These are phyloP conservation scores for Aspergillus latus DNA, from an alignment of 2,329 filamentous ascomycete species.

Conservation along the genomic window DNA sequence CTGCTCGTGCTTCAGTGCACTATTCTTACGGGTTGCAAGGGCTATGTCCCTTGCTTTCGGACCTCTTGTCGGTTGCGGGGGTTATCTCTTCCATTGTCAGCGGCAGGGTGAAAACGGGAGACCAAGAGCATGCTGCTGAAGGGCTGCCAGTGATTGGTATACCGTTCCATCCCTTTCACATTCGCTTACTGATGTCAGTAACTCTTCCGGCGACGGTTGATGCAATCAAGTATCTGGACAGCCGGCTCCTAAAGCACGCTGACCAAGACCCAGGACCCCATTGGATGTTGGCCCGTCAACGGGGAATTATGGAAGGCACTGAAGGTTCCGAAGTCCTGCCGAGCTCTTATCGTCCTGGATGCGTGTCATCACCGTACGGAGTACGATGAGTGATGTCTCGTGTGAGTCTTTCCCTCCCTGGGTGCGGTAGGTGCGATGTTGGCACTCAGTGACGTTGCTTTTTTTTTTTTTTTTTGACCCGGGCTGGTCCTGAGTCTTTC, in stretches of 20 bases:
- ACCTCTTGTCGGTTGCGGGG: background rate
- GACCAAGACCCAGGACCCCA: background rate
- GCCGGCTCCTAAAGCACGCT: background rate
- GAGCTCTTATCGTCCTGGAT: background rate
- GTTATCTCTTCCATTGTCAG: constrained; percentile 1
- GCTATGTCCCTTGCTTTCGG: constrained; percentile 14
- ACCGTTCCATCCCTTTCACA: background rate
- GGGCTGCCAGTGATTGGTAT: constrained; percentile 15
- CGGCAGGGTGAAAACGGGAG: constrained; percentile 8
- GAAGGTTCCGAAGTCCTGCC: background rate
- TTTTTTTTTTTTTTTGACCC: background rate
- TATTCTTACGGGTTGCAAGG: constrained; percentile 17
- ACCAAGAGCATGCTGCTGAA: constrained; percentile 10
- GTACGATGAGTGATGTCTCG: background rate
- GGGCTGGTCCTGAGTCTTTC: background rate
- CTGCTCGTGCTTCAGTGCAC: constrained; percentile 22
- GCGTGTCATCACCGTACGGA: background rate
- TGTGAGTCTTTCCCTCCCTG: constrained; percentile 14
- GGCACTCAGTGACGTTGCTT: background rate
- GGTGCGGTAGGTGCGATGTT: background rate
- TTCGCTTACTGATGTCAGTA: background rate
- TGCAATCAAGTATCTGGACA: background rate
- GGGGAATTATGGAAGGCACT: constrained; percentile 1
- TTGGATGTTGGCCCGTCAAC: background rate
- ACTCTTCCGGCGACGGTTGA: background rate